Evolutionary conservation across 2,329 filamentous ascomycete genomes (phyloP), one percentile per base, ranked within the genome.

Genomic region (Ophiobolus disseminans): DNA sequence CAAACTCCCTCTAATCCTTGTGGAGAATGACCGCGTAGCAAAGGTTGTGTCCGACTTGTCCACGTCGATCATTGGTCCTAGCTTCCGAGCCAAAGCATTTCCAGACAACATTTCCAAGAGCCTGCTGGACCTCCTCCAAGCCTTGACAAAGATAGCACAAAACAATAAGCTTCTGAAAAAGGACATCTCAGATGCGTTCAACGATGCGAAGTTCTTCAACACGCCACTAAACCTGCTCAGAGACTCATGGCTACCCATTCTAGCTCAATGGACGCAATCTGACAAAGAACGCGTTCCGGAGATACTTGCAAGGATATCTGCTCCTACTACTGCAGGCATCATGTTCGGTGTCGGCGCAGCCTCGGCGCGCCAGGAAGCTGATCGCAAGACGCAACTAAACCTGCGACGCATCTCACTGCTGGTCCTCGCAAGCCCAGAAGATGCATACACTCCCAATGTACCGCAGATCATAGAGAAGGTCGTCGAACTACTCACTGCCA

Each of bases 291-390:
- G 89, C 37, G 82, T 99, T 75, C 79, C 86, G 0, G 94, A 99
- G 53, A 78, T 97, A 3, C 75, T 97, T 7, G 80, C 83, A 28
- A 87, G 91, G 16, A 83, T 99, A 53, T 86, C 86, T 5, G 84
- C 92, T 3, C 94, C 94, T 5, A 91, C 92, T 1, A 93, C 92
- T 11, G 94, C 95, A 0, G 94, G 94, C 7, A 95, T 99, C 60
- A 93, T 99, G 69, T 99, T 99, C 66, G 94, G 94, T n/a, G 94
- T 99, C 0, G 95, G 95, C 9, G 94, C 94, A 5, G 91, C 90
- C 17, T 95, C 92, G 34, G 94, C 94, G 26, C 83, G 94, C 49
- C 83, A 95, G n/a, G 94, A 99, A 74, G 91, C 95, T 5, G 94
- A 99, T 73, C 87, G 92, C 48, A 94, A 88, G 74, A 91, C 92